Base-by-base conservation (phyloP, 768 basidiomycete species). In the Lentinula aciculospora region DNA sequence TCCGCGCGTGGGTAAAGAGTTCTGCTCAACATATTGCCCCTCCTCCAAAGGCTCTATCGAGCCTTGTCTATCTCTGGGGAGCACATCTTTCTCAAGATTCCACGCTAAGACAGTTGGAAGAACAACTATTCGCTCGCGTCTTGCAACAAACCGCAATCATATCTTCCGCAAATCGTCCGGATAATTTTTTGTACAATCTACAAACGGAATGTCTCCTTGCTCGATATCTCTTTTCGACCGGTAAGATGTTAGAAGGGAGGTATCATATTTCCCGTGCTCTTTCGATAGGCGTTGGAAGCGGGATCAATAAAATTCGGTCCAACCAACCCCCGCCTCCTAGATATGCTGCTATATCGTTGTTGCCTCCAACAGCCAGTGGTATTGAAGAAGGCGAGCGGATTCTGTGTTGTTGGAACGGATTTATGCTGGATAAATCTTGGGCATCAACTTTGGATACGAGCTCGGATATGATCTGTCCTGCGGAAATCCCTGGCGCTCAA, bases 141-240 rank as follows among this genome's bases (percentile, higher is more conserved):
- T 27, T 56, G 17, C 44, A 37, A 23, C 9, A 48, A 13, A 53
- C 56, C 4, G 31, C 60, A 1, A 19, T 21, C 9, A 34, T 44
- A 7, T 34, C 34, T 25, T 37, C 56, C 15, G 21, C 31, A 46
- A n/a, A 25, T 19, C 60, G 69, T 49, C 72, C 72, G 2, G 62
- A 67, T 48, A 63, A 64, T 10, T 64, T 72, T 23, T 58, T 76
- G 5, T 64, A 72, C 19, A 59, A 67, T 29, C 60, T 76, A 12
- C 75, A 76, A 51, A 63, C 70, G 0, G 70, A 78, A 25, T 64
- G 81, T 2, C 68, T 82, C 19, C 65, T 82, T 29, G 66, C 74
- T 1, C 68, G 69, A 40, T 79, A 76, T 59, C 74, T 81, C 63
- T 73, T 77, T 53, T 68, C 69, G 34, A 67, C 68, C 25, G 74